Conservation (phyloP, 169 alveolate genomes). For the Plasmodium gallinaceum region DNA sequence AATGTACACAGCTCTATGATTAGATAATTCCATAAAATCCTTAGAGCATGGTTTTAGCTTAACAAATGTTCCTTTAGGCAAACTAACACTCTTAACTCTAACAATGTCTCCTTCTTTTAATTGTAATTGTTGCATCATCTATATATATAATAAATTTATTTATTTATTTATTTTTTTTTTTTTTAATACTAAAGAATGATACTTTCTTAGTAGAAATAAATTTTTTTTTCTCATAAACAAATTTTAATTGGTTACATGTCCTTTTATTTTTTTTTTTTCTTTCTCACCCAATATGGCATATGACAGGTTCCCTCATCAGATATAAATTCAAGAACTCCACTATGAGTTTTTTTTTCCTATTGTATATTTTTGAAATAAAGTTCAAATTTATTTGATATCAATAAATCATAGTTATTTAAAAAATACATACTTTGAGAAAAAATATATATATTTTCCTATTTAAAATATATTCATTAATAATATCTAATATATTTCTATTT, state of each 20-base stretch:
- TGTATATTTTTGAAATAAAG: background rate
- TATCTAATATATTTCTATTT: background rate
- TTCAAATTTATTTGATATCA: no score
- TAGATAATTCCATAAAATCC: conserved; percentile 94
- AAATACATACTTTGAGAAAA: background rate
- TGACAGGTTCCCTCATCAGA: conserved; percentile 96
- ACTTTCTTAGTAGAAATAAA: no score
- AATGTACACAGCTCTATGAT: conserved; percentile 94
- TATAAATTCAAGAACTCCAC: conserved; percentile 95
- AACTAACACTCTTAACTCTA: conserved; percentile 88
- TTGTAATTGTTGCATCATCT: conserved; percentile 93
- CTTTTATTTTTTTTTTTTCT: background rate
- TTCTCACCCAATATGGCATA: conserved; percentile 93
- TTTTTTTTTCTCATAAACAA: no score
- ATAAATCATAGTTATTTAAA: background rate
- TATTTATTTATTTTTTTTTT: background rate
- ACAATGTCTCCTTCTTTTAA: conserved; percentile 92
- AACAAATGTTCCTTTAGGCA: conserved; percentile 93
- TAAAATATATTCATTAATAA: no score
- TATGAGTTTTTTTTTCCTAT: conserved; percentile 87
- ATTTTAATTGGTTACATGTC: background rate
- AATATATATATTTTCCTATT: background rate
- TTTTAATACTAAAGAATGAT: background rate
- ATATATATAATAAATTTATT: background rate
- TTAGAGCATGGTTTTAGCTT: conserved; percentile 93